Conservation (phyloP, 345 rosid genomes). For the Camelina hispida region DNA sequence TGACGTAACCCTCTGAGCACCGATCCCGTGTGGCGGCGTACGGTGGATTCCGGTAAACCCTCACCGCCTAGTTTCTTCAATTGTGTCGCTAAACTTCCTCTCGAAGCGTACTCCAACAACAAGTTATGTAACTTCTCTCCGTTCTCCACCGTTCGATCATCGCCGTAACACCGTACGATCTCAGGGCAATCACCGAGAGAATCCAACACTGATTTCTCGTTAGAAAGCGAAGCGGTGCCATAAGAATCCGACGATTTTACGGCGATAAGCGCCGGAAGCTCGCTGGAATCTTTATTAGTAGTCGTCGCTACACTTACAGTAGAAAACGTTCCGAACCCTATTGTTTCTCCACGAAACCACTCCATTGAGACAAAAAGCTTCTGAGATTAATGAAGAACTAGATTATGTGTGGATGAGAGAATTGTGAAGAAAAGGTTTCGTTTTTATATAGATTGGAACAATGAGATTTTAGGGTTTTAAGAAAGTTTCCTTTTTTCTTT, state of each 20-base stretch:
- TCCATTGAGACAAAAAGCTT: slow-evolving; percentile 43
- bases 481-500: slow-evolving; percentile 16
- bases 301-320: slow-evolving; percentile 53
- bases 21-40: slow-evolving; percentile 50
- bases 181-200: slow-evolving; percentile 55
- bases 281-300: not conserved
- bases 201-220: slow-evolving; percentile 59
- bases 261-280: slow-evolving; percentile 54
- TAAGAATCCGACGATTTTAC: slow-evolving; percentile 62
- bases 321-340: slow-evolving; percentile 72
- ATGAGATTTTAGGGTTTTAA: not conserved
- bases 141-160: slow-evolving; percentile 47
- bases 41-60: slow-evolving; percentile 54
- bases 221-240: slow-evolving; percentile 43
- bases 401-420: not conserved
- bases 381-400: not conserved
- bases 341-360: slow-evolving; percentile 71
- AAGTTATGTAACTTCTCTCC: slow-evolving; percentile 58
- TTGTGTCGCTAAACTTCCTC: slow-evolving; percentile 64
- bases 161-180: slow-evolving; percentile 62
- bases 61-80: slow-evolving; percentile 45
- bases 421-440: not conserved
- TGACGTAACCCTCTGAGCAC: slow-evolving; percentile 63
- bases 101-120: slow-evolving; percentile 68
- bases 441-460: slow-evolving; percentile 28